Conservation (phyloP, 1,139 yeast species). For the Geotrichum siamense region DNA sequence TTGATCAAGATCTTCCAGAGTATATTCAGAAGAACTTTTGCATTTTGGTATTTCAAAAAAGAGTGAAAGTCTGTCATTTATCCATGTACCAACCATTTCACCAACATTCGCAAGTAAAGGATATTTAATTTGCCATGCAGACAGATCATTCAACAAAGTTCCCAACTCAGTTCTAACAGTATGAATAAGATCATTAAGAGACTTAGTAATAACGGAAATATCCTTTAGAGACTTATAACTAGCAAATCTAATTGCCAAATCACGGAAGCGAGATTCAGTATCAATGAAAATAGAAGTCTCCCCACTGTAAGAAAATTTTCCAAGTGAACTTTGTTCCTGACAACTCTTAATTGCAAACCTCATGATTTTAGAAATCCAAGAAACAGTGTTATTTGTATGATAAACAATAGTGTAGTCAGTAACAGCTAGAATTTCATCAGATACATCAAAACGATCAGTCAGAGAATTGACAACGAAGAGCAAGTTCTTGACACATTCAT, state of each 20-base stretch:
- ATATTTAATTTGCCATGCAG: conserved; percentile 14
- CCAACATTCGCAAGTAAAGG: conserved; percentile 16
- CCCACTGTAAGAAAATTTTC: conserved; percentile 11
- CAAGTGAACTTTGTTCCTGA: conserved; percentile 11
- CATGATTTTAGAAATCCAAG: conserved; percentile 22
- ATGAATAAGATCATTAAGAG: conserved; percentile 12
- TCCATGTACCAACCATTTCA: conserved; percentile 14
- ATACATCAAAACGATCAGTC: conserved; percentile 24
- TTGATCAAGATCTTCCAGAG: conserved; percentile 17
- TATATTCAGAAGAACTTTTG: not conserved
- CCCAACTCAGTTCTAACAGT: conserved; percentile 11
- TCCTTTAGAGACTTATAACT: conserved; percentile 8
- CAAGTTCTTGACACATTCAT: conserved; percentile 8
- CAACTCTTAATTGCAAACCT: conserved; percentile 18
- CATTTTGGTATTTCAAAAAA: not conserved
- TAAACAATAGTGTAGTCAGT: conserved; percentile 3
- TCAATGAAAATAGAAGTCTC: conserved; percentile 16
- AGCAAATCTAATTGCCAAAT: conserved; percentile 15
- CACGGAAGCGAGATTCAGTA: conserved; percentile 16
- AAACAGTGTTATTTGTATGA: conserved; percentile 9
- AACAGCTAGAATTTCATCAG: conserved; percentile 20
- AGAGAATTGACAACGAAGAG: conserved; percentile 15
- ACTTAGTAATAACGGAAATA: conserved; percentile 12
- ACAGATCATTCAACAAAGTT: conserved; percentile 1
- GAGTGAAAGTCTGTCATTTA: conserved; percentile 6